These are phyloP conservation scores for Castanospermum australe DNA, from an alignment of 306 rosid genomes.

Conservation along the genomic window DNA sequence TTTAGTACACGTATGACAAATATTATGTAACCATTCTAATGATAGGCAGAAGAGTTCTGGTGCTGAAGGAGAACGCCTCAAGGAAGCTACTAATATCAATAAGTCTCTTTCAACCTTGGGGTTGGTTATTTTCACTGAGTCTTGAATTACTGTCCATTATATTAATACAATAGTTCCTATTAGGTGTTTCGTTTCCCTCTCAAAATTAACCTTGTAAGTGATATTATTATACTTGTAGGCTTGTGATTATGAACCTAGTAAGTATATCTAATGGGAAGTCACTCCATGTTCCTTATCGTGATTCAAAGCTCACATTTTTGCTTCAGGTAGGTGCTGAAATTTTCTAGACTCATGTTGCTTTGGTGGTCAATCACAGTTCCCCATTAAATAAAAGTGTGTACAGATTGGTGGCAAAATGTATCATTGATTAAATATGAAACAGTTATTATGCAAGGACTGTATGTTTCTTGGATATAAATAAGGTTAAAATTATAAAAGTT, in stretches of 20 bases:
- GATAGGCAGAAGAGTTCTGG: constrained; percentile 98
- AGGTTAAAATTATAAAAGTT: neutral
- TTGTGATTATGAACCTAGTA: constrained; percentile 95
- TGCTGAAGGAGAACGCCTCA: constrained; percentile 98
- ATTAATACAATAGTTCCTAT: neutral
- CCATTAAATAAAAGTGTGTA: neutral
- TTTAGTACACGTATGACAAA: neutral
- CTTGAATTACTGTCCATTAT: constrained; percentile 12
- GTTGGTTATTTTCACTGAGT: constrained; percentile 44
- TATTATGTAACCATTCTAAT: constrained; percentile 18
- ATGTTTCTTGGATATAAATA: neutral
- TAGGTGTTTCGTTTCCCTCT: neutral
- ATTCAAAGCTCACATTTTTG: constrained; percentile 93
- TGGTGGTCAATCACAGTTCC: neutral
- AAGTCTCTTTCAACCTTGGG: constrained; percentile 98
- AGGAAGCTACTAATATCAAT: constrained; percentile 97
- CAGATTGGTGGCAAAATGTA: neutral
- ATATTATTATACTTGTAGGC: constrained; percentile 61
- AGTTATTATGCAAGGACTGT: neutral
- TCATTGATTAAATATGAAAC: neutral
- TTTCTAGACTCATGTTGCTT: constrained; percentile 17
- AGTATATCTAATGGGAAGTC: constrained; percentile 87
- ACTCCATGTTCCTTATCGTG: constrained; percentile 94
- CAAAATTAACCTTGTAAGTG: constrained; percentile 8
- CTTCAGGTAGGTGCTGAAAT: constrained; percentile 71